Base-by-base conservation (phyloP, 129 eudicot species). In the Flaveria robusta region DNA sequence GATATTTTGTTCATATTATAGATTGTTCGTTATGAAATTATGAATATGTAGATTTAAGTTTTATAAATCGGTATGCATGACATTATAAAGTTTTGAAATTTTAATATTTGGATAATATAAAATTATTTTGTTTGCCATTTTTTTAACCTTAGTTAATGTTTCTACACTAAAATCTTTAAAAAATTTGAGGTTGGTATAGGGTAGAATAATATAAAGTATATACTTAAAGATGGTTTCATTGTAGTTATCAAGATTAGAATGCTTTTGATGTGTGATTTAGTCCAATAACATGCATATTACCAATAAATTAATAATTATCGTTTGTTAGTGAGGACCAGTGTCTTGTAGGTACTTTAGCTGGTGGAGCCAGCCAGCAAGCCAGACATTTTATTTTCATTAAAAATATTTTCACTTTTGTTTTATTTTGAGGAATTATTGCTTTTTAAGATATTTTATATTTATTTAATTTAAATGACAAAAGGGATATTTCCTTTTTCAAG, bases 341-440 rank as follows among this genome's bases (percentile, higher is more conserved):
- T 72, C 68, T 52, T 79, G 68, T 74, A 43, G 70, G 70, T n/a
- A 74, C 63, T 78, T 58, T 69, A 78, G 51, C 24, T 26, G 51
- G 70, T 29, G 64, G 72, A 70, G 39, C 74, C 66, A 39, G 81
- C 69, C 67, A 66, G 68, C 68, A 66, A 76, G 74, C 71, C 81
- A 76, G 72, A 39, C 31, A 70, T 9, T 16, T 52, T 16, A 24
- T 12, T 49, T 46, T n/a, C 46, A 27, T 66, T 13, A 45, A 75
- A 7, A 20, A 45, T 31, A 31, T 51, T 27, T 51, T 52, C 19
- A 9, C 10, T 49, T 65, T 64, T 62, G n/a, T 43, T 74, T 27
- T 47, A 34, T 62, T 62, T 75, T 60, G 45, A 26, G 11, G 63
- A 29, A 31, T 56, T 77, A 47, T 56, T 77, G 16, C 29, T 68